Percentiles rank a stretch among this genome's conserved stretches.
phyloP scores from a whole-genome alignment of 352 stramenopile species.

The Phytophthora sansomeana region DNA sequence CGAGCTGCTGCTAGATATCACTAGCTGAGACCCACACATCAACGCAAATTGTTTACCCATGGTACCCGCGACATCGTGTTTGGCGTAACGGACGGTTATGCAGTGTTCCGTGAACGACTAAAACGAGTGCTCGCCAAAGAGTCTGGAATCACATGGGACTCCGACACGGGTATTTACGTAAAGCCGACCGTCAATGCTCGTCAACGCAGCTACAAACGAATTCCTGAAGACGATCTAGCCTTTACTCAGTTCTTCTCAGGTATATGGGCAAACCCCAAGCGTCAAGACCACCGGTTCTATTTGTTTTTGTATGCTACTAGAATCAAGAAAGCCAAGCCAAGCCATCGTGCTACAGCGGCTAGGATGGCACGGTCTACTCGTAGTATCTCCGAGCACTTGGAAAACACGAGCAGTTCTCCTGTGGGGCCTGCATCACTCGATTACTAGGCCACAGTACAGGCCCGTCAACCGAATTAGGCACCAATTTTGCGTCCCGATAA shows the following conservation, averaged over 20 bases:
- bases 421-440: not conserved
- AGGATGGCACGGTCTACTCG: not conserved
- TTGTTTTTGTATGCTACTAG: constrained; percentile 3
- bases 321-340: not conserved
- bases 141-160: not conserved
- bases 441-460: not conserved
- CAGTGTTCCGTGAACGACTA: not conserved
- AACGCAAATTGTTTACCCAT: too few species aligned
- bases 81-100: not conserved
- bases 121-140: not conserved
- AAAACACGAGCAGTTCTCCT: not conserved
- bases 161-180: not conserved
- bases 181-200: constrained; percentile 1
- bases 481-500: not conserved
- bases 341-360: not conserved
- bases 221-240: not conserved
- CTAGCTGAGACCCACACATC: too few species aligned
- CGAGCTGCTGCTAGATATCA: too few species aligned
- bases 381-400: not conserved
- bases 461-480: not conserved
- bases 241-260: not conserved
- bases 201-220: not conserved
- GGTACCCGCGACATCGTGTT: not conserved
- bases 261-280: not conserved
- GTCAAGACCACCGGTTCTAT: not conserved